A percentile compares a stretch with the other conserved stretches of the same genome.
These are phyloP conservation scores for Pisolithus sp. DNA, from an alignment of 768 basidiomycete species.

Conservation along the genomic window DNA sequence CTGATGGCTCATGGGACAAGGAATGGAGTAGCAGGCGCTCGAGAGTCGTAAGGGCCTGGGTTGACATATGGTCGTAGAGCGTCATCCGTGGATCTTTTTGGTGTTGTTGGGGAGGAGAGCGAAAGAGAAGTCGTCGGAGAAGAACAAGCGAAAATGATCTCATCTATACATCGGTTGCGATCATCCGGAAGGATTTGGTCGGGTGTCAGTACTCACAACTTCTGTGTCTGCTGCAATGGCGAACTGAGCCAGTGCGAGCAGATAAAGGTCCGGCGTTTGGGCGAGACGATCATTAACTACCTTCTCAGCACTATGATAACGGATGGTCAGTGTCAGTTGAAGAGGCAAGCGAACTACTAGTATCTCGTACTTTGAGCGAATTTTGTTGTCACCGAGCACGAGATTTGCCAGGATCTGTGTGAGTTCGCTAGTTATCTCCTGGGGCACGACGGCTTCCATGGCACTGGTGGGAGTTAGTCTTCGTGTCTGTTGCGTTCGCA, in stretches of 20 bases:
- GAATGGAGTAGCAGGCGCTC: slow-evolving; percentile 70
- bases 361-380: slow-evolving; percentile 54
- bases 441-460: slow-evolving; percentile 35
- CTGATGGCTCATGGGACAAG: slow-evolving; percentile 52
- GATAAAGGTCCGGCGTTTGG: slow-evolving; percentile 71
- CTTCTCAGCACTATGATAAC: slow-evolving; percentile 55
- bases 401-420: slow-evolving; percentile 83
- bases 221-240: slow-evolving; percentile 72
- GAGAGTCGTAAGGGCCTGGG: slow-evolving; percentile 57
- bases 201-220: slow-evolving; percentile 46
- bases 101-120: slow-evolving; percentile 37
- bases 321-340: slow-evolving; percentile 6
- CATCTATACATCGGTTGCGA: slow-evolving; percentile 46
- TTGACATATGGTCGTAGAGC: slow-evolving; percentile 72
- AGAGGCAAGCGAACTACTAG: neutral
- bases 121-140: slow-evolving; percentile 71
- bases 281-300: slow-evolving; percentile 76
- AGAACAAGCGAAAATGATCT: slow-evolving; percentile 80
- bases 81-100: slow-evolving; percentile 40
- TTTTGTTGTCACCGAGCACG: slow-evolving; percentile 77
- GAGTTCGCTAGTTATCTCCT: slow-evolving; percentile 68
- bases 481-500: too few relatives aligned
- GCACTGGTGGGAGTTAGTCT: too few relatives aligned
- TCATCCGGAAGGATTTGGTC: slow-evolving; percentile 4
- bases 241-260: slow-evolving; percentile 75